Percentiles rank a stretch among this genome's conserved stretches.
Evolutionary conservation across 441 rosid species (phyloP).

Genomic region (Gossypium lobatum): DNA sequence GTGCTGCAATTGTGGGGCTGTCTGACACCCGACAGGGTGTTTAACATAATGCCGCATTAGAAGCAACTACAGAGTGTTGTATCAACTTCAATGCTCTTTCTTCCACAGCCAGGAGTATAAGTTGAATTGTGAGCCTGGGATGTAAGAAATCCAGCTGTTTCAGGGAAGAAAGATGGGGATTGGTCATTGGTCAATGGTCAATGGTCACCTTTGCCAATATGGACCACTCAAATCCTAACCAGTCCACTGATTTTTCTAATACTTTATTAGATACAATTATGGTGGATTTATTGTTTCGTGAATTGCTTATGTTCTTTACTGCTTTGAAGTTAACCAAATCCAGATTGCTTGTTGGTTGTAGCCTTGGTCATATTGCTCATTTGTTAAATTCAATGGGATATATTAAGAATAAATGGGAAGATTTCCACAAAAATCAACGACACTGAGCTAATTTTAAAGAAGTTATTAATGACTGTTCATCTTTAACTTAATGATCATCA

Average conservation of each 20-base stretch:
- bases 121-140: neutral
- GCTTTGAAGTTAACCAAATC: neutral
- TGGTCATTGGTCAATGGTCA: neutral
- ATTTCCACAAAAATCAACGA: neutral
- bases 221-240: constrained; percentile 2
- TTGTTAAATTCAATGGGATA: too few relatives aligned
- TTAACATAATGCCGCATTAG: neutral
- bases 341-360: too few relatives aligned
- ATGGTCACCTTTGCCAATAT: neutral
- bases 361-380: too few relatives aligned
- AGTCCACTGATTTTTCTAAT: neutral
- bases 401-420: neutral
- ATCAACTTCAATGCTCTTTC: neutral
- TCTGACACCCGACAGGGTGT: neutral
- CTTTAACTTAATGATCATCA: too few relatives aligned
- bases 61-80: neutral
- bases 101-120: neutral
- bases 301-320: neutral
- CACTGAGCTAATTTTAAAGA: neutral
- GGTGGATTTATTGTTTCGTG: neutral
- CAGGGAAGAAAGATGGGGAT: neutral
- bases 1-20: neutral
- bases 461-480: too few relatives aligned
- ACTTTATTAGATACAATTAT: neutral
- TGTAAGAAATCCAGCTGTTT: neutral